These are phyloP conservation scores for Pinus taeda DNA, from an alignment of 75 land plant genomes.

Conservation along the genomic window DNA sequence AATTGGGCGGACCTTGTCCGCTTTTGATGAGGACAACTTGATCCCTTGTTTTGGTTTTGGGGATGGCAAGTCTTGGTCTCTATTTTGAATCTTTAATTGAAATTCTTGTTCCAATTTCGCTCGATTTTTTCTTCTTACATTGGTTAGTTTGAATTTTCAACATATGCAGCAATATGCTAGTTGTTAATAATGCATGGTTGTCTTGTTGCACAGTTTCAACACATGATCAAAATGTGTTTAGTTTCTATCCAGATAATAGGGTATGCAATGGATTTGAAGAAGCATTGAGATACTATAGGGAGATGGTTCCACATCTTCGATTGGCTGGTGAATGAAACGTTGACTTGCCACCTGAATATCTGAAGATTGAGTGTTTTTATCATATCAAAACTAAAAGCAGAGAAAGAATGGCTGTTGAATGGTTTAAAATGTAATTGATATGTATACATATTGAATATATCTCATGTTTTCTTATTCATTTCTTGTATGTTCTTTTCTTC, in stretches of 20 bases:
- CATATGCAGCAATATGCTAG: not conserved
- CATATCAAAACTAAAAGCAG: not conserved
- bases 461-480: not conserved
- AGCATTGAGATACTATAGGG: constrained; percentile 50
- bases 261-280: constrained; percentile 81
- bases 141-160: not conserved
- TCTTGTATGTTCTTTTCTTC: no score
- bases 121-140: not conserved
- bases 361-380: not conserved
- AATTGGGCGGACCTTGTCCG: constrained; percentile 69
- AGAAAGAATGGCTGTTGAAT: not conserved
- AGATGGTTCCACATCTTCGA: constrained; percentile 55
- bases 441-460: not conserved
- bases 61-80: no score
- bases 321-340: constrained; percentile 54
- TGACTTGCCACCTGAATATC: not conserved
- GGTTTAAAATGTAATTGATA: not conserved
- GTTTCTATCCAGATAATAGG: constrained; percentile 58
- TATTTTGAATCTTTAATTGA: constrained; percentile 82
- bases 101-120: not conserved
- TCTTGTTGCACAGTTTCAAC: constrained; percentile 40
- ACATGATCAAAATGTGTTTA: constrained; percentile 80
- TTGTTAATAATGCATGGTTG: constrained; percentile 5
- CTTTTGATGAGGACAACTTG: constrained; percentile 84
- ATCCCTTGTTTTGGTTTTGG: no score